Evolutionary conservation across 176 grass and related monocot genomes (phyloP).

Genomic region (Oryza australiensis): DNA sequence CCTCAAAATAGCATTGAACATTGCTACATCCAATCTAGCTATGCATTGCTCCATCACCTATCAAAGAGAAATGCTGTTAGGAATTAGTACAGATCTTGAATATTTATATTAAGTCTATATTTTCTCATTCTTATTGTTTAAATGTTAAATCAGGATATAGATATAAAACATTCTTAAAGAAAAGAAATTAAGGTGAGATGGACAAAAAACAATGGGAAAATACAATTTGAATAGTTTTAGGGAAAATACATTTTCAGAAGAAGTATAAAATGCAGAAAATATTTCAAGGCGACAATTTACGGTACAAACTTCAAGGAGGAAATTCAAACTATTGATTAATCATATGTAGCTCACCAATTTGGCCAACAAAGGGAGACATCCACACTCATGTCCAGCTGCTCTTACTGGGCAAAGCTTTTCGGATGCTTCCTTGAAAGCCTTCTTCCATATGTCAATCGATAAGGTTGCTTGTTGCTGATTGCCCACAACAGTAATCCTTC

Average conservation of each 20-base stretch:
- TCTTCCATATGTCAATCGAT: conserved; percentile 94
- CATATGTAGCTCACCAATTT: conserved; percentile 69
- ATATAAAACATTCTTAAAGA: background rate
- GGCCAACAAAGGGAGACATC: conserved; percentile 73
- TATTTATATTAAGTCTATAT: conserved; percentile 7
- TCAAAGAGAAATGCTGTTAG: conserved; percentile 17
- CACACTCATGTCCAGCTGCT: conserved; percentile 85
- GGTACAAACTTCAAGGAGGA: background rate
- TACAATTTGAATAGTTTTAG: background rate
- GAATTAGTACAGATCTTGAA: conserved; percentile 21
- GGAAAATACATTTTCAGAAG: background rate
- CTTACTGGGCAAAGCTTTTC: conserved; percentile 86
- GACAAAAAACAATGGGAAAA: background rate
- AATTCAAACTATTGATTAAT: background rate
- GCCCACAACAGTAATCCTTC: conserved; percentile 49
- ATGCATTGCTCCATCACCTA: conserved; percentile 97
- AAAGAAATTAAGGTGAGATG: conserved; percentile 11
- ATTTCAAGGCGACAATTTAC: background rate
- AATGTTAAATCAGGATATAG: conserved; percentile 2
- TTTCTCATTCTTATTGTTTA: background rate
- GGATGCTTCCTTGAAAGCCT: conserved; percentile 83
- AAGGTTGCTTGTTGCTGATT: conserved; percentile 65
- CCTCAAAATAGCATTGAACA: conserved; percentile 98
- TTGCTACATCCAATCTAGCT: conserved; percentile 87
- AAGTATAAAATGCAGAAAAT: background rate